Conservation (phyloP, 108 stramenopile genomes). For the Nitzschia sp. region DNA sequence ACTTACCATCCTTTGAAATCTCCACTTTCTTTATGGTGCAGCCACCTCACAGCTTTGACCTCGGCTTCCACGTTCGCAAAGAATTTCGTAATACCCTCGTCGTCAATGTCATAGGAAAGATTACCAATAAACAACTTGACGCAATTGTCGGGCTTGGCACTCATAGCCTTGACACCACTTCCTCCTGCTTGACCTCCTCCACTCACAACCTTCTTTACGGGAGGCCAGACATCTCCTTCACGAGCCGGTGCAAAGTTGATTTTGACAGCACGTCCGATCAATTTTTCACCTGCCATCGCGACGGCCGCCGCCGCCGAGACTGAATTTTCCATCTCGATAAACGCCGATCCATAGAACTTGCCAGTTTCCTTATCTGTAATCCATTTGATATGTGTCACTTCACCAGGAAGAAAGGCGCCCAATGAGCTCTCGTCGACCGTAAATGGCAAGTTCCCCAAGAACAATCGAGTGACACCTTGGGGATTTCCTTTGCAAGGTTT, state of each 20-base stretch:
- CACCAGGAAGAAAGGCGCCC: slow-evolving; percentile 60
- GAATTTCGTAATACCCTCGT: slow-evolving; percentile 88
- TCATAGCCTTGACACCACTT: slow-evolving; percentile 77
- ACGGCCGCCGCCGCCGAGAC: slow-evolving; percentile 68
- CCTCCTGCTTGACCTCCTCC: slow-evolving; percentile 84
- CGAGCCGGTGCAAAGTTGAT: slow-evolving; percentile 89
- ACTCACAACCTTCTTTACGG: slow-evolving; percentile 65
- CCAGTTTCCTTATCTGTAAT: slow-evolving; percentile 85
- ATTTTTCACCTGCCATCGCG: slow-evolving; percentile 62
- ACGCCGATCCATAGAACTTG: slow-evolving; percentile 84
- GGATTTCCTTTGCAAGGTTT: slow-evolving; percentile 84
- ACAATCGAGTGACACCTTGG: slow-evolving; percentile 81
- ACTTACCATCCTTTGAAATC: slow-evolving; percentile 92
- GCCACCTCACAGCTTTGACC: slow-evolving; percentile 90
- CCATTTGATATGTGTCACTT: slow-evolving; percentile 89
- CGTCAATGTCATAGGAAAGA: slow-evolving; percentile 93
- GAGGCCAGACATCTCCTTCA: slow-evolving; percentile 88
- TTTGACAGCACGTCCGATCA: slow-evolving; percentile 92
- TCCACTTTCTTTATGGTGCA: slow-evolving; percentile 89
- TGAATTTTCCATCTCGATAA: slow-evolving; percentile 74
- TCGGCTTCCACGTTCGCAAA: slow-evolving; percentile 89
- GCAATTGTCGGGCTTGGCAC: slow-evolving; percentile 84
- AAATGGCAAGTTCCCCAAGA: slow-evolving; percentile 89
- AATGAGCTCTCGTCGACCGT: slow-evolving; percentile 75
- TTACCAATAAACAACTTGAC: slow-evolving; percentile 92